Evolutionary conservation across 768 basidiomycete species (phyloP).

Genomic region (Hericium rajendrae): DNA sequence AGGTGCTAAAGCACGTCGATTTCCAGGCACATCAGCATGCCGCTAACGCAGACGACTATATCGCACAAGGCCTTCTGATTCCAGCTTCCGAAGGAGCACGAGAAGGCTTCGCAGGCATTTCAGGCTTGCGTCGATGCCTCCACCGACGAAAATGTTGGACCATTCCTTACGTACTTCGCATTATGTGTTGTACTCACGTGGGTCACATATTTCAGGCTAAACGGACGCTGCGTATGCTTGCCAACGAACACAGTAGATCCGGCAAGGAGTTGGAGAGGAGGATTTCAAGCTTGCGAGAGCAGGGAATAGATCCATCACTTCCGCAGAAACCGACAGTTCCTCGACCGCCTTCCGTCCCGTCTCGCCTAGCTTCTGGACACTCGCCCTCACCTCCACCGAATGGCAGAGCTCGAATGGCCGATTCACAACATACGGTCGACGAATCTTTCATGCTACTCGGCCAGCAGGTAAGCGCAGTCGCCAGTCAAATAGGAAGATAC

Average conservation of each 20-base stretch:
- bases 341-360: slow-evolving; percentile 18
- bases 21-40: slow-evolving; percentile 73
- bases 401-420: slow-evolving; percentile 36
- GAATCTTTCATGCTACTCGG: slow-evolving; percentile 87
- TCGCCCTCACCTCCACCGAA: slow-evolving; percentile 36
- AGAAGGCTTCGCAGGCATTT: slow-evolving; percentile 70
- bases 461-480: slow-evolving; percentile 41
- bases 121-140: slow-evolving; percentile 63
- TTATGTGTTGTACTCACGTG: not conserved
- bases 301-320: slow-evolving; percentile 66
- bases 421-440: slow-evolving; percentile 42
- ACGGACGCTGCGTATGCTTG: slow-evolving; percentile 64
- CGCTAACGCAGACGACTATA: slow-evolving; percentile 67
- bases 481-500: not conserved
- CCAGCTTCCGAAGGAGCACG: slow-evolving; percentile 68
- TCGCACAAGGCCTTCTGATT: slow-evolving; percentile 56
- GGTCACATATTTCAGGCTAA: slow-evolving; percentile 43
- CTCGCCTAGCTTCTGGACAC: slow-evolving; percentile 19
- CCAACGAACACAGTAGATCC: slow-evolving; percentile 64
- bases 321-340: slow-evolving; percentile 45
- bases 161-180: not conserved
- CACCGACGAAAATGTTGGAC: slow-evolving; percentile 54
- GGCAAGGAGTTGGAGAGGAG: slow-evolving; percentile 62
- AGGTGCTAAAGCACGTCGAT: slow-evolving; percentile 2
- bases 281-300: slow-evolving; percentile 61